Evolutionary conservation across 176 grass and related monocot species (phyloP).

Genomic region (Triticum urartu): DNA sequence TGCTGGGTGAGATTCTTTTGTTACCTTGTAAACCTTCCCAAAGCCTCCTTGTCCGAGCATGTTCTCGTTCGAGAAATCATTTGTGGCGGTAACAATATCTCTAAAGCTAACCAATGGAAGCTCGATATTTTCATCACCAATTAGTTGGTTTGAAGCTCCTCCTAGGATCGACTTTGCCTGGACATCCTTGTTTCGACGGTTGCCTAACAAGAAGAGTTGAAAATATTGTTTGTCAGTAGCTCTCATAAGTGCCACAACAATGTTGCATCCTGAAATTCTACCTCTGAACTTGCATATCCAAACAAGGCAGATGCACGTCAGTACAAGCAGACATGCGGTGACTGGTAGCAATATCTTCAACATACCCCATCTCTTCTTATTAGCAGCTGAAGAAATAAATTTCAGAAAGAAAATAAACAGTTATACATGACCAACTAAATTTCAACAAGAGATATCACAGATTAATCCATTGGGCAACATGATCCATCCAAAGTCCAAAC

Average conservation of each 20-base stretch:
- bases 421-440: no score
- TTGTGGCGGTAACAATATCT: constrained; percentile 39
- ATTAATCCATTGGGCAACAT: not conserved
- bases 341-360: constrained; percentile 10
- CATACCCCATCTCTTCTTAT: not conserved
- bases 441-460: not conserved
- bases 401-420: no score
- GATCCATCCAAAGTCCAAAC: not conserved
- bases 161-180: not conserved
- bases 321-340: not conserved
- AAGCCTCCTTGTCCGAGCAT: constrained; percentile 55
- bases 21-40: constrained; percentile 53
- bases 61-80: constrained; percentile 41
- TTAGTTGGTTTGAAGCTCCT: not conserved
- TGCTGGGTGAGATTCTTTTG: not conserved
- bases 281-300: constrained; percentile 30
- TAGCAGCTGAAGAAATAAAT: constrained; percentile 4
- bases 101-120: constrained; percentile 44
- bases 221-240: not conserved
- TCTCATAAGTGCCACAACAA: not conserved
- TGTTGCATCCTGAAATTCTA: not conserved
- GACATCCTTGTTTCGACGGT: not conserved
- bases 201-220: not conserved
- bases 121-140: constrained; percentile 31
- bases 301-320: not conserved